A percentile compares a stretch with the other conserved stretches of the same genome.
Conservation (phyloP, 176 grass and related monocot genomes). For the Themeda triandra region DNA sequence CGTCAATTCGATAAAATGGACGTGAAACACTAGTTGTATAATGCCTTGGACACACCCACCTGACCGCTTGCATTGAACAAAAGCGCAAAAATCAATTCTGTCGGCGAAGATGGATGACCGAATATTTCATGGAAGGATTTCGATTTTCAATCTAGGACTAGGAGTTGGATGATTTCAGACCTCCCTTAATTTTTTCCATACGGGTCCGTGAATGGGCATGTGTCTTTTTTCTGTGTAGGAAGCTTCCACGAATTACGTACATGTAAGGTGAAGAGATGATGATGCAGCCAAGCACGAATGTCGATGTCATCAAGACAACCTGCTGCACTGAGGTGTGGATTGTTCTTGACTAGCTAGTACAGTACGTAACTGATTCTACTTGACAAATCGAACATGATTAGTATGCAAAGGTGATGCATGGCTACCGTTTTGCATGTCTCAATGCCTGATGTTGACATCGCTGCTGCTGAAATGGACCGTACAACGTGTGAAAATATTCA, state of each 20-base stretch:
- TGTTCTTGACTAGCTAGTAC: not conserved
- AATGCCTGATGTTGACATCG: not conserved
- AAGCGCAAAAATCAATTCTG: not conserved
- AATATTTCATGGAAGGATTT: not conserved
- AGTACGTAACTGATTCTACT: not conserved
- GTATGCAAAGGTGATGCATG: not conserved
- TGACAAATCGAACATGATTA: slow-evolving; percentile 2
- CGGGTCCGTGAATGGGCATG: too few species aligned
- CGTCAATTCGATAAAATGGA: too few species aligned
- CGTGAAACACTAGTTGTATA: too few species aligned
- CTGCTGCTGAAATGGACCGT: not conserved
- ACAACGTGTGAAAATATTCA: not conserved
- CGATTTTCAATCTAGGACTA: not conserved
- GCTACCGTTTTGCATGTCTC: not conserved
- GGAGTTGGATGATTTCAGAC: not conserved
- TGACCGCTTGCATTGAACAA: too few species aligned
- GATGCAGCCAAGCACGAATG: not conserved
- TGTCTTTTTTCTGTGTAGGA: not conserved
- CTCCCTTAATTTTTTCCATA: too few species aligned
- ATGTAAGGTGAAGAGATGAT: not conserved
- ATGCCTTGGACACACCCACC: too few species aligned
- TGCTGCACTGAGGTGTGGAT: not conserved
- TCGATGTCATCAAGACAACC: not conserved
- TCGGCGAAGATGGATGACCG: not conserved
- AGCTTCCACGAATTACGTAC: not conserved